Conservation (phyloP, 306 rosid genomes). For the Prunus fruticosa region DNA sequence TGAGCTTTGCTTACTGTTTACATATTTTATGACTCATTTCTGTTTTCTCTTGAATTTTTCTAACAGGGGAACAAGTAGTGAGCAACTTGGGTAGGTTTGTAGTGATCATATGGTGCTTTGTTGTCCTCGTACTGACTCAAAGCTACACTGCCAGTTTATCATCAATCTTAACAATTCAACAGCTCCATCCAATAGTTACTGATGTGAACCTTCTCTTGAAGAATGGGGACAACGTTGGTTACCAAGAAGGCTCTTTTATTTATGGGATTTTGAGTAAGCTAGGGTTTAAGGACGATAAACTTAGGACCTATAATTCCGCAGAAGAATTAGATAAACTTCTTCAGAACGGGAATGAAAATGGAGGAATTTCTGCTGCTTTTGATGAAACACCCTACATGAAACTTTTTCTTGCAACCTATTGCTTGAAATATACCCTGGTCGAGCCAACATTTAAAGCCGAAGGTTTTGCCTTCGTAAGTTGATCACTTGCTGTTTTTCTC, state of each 20-base stretch:
- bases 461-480: conserved; percentile 68
- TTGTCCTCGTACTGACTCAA: conserved; percentile 55
- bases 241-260: conserved; percentile 39
- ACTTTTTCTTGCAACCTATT: conserved; percentile 36
- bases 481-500: not conserved
- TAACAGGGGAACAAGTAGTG: conserved; percentile 46
- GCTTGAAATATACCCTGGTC: conserved; percentile 49
- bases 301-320: conserved; percentile 13
- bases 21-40: not conserved
- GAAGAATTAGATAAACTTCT: conserved; percentile 39
- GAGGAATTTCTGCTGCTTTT: conserved; percentile 54
- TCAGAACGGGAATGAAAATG: conserved; percentile 35
- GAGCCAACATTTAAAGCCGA: conserved; percentile 43
- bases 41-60: not conserved
- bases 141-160: conserved; percentile 69
- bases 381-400: conserved; percentile 50
- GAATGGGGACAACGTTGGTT: conserved; percentile 40
- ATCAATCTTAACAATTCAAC: conserved; percentile 54
- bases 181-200: conserved; percentile 42
- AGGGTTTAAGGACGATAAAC: conserved; percentile 30
- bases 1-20: too few relatives aligned
- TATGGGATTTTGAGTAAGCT: conserved; percentile 18
- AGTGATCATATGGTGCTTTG: conserved; percentile 59
- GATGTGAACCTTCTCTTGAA: conserved; percentile 37
- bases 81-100: conserved; percentile 61